These are phyloP conservation scores for Penicillium aurantiogriseum DNA, from an alignment of 2,329 filamentous ascomycete genomes.

Conservation along the genomic window DNA sequence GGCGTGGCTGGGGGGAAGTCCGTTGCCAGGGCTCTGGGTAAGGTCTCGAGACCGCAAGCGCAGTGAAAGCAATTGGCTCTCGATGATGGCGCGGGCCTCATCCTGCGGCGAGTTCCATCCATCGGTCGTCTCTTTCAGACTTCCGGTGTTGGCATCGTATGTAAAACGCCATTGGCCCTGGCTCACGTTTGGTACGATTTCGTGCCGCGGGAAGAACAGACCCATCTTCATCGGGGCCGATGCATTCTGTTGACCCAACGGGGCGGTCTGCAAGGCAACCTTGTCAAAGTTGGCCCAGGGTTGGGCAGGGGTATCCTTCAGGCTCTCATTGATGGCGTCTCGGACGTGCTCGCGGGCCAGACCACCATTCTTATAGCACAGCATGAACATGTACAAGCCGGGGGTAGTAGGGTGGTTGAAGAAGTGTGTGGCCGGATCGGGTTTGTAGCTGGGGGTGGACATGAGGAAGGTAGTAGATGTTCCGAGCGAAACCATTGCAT, in stretches of 20 bases:
- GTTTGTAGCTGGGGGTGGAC: slow-evolving; percentile 88
- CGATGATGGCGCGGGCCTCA: slow-evolving; percentile 85
- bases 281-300: slow-evolving; percentile 81
- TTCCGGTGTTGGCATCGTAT: slow-evolving; percentile 51
- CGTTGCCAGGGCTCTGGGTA: slow-evolving; percentile 56
- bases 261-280: slow-evolving; percentile 64
- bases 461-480: slow-evolving; percentile 97
- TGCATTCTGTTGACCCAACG: slow-evolving; percentile 61
- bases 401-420: slow-evolving; percentile 94
- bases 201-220: slow-evolving; percentile 91
- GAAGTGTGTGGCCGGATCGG: slow-evolving; percentile 90
- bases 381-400: slow-evolving; percentile 98
- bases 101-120: slow-evolving; percentile 58
- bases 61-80: slow-evolving; percentile 91
- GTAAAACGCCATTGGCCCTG: slow-evolving; percentile 85
- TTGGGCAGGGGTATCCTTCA: slow-evolving; percentile 47
- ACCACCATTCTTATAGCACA: slow-evolving; percentile 98
- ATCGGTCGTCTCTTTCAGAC: slow-evolving; percentile 53
- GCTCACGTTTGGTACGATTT: slow-evolving; percentile 89
- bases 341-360: slow-evolving; percentile 87
- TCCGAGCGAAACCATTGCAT: slow-evolving; percentile 91
- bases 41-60: slow-evolving; percentile 79
- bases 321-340: slow-evolving; percentile 65
- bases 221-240: slow-evolving; percentile 72
- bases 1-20: slow-evolving; percentile 77